Evolutionary conservation across 2,329 filamentous ascomycete species (phyloP).

Genomic region (Ophiobolus disseminans): DNA sequence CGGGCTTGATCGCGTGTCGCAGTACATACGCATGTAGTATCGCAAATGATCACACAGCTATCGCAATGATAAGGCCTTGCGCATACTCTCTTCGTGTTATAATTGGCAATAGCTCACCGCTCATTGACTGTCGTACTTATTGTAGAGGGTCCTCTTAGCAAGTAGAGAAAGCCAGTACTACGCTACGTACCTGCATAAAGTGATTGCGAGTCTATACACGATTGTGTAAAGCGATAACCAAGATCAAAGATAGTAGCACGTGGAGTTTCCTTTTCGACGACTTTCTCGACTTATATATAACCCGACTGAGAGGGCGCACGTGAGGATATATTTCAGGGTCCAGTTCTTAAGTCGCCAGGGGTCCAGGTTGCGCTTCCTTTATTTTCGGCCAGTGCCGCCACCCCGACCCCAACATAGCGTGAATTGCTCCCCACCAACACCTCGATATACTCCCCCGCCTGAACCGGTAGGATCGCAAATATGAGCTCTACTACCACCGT

Average conservation of each 20-base stretch:
- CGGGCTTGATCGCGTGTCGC: slow-evolving; percentile 18
- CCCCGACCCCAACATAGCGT: slow-evolving; percentile 3
- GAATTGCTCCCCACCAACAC: slow-evolving; percentile 6
- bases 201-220: no score
- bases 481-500: slow-evolving; percentile 45
- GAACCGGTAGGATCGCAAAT: slow-evolving; percentile 12
- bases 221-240: no score
- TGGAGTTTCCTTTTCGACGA: no score
- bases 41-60: neutral
- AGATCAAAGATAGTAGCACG: no score
- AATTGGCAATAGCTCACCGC: neutral
- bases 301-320: neutral
- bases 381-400: slow-evolving; percentile 8
- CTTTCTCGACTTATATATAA: no score
- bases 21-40: slow-evolving; percentile 18
- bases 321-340: slow-evolving; percentile 6
- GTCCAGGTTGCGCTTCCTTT: slow-evolving; percentile 4
- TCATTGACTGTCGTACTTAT: neutral
- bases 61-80: neutral
- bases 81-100: no score
- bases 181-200: no score
- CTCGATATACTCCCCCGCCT: neutral
- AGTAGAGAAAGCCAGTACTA: no score
- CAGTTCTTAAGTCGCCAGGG: slow-evolving; percentile 1
- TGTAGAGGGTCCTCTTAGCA: no score